Conservation (phyloP, 805 yeast species). For the Ogataea populi-albae region DNA sequence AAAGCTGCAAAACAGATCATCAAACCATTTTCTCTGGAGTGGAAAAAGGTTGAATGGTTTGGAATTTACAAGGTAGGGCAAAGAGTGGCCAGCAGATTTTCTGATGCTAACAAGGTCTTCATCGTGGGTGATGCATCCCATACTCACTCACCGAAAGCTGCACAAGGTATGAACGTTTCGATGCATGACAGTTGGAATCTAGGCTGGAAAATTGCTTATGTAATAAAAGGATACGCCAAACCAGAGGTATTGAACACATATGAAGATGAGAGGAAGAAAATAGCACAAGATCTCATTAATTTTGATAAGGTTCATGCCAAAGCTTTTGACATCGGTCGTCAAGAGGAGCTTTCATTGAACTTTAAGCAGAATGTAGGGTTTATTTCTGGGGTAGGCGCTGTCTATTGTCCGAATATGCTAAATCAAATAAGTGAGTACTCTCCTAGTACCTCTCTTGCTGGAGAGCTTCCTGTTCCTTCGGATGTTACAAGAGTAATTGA, state of each 20-base stretch:
- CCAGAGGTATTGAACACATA: constrained; percentile 28
- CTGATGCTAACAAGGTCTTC: constrained; percentile 25
- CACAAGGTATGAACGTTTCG: constrained; percentile 36
- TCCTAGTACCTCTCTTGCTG: constrained; percentile 2
- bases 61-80: constrained; percentile 35
- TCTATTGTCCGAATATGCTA: constrained; percentile 6
- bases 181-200: constrained; percentile 28
- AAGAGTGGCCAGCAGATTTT: constrained; percentile 24
- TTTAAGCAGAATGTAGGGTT: constrained; percentile 17
- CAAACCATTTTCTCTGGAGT: constrained; percentile 25
- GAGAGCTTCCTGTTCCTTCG: constrained; percentile 14
- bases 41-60: constrained; percentile 31
- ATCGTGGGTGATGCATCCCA: constrained; percentile 34
- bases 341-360: constrained; percentile 18
- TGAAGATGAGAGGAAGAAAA: constrained; percentile 30
- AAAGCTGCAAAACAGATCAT: constrained; percentile 23
- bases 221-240: constrained; percentile 27
- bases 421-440: constrained; percentile 1
- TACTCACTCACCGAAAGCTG: constrained; percentile 36
- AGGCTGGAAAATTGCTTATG: constrained; percentile 35
- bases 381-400: constrained; percentile 25
- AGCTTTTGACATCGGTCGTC: constrained; percentile 30
- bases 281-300: constrained; percentile 33
- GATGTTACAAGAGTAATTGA: constrained; percentile 13
- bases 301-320: constrained; percentile 33